Evolutionary conservation across 228 moss, liverwort and hornwort genomes (phyloP).

Genomic region (Sphagnum magellanicum): DNA sequence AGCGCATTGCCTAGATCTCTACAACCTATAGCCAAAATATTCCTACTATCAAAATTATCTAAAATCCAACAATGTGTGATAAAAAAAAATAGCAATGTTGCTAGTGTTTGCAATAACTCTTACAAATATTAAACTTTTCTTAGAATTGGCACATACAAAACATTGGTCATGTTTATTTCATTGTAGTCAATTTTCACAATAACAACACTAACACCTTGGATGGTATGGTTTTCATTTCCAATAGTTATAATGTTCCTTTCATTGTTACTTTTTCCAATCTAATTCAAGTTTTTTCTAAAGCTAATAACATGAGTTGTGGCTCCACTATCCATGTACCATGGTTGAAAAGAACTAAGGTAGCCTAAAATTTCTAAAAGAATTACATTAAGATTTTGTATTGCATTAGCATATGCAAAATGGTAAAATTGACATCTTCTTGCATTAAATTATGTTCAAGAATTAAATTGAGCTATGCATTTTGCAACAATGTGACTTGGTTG

Average conservation of each 20-base stretch:
- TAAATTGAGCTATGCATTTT: neutral
- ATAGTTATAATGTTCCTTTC: neutral
- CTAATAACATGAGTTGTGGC: neutral
- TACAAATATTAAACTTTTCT: neutral
- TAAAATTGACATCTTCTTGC: neutral
- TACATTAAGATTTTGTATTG: neutral
- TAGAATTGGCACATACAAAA: neutral
- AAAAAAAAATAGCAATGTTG: neutral
- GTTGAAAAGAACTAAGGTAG: neutral
- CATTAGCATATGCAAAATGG: neutral
- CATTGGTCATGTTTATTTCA: neutral
- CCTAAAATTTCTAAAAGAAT: neutral
- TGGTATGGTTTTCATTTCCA: neutral
- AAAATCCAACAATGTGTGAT: neutral
- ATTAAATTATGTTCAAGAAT: neutral
- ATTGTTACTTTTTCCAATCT: neutral
- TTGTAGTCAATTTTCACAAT: neutral
- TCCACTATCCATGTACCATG: slow-evolving; percentile 1
- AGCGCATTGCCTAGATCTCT: neutral
- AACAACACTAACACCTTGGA: neutral
- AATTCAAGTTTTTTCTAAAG: neutral
- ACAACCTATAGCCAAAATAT: neutral
- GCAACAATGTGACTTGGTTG: neutral
- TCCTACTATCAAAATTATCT: neutral
- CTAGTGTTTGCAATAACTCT: neutral